phyloP scores from a whole-genome alignment of 148 eudicot genomes.

The Rheum nobile region DNA sequence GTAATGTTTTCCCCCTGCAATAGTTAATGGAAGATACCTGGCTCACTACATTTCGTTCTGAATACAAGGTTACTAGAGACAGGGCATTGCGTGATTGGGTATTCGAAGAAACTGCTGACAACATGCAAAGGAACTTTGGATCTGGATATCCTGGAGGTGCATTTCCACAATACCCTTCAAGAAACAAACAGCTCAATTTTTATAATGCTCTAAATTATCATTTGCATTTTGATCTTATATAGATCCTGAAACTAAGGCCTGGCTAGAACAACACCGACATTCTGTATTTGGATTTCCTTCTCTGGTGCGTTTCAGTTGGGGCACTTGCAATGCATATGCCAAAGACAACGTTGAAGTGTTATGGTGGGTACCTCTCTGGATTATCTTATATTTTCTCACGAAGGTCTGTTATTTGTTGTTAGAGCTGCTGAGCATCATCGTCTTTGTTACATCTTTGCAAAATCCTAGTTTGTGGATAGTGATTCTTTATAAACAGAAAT shows the following conservation, averaged over 20 bases:
- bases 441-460: neutral
- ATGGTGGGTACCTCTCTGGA: conserved; percentile 37
- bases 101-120: conserved; percentile 75
- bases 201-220: neutral
- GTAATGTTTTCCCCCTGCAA: neutral
- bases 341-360: conserved; percentile 58
- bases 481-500: neutral
- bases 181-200: neutral
- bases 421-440: neutral
- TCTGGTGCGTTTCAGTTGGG: conserved; percentile 98
- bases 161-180: neutral
- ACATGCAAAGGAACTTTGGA: conserved; percentile 69
- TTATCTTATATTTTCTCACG: too few relatives aligned
- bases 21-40: neutral
- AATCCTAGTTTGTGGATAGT: neutral
- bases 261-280: conserved; percentile 85
- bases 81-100: conserved; percentile 74
- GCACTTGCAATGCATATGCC: conserved; percentile 71
- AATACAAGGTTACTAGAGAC: conserved; percentile 77
- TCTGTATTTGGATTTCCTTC: conserved; percentile 85
- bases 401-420: too few relatives aligned
- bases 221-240: neutral
- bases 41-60: conserved; percentile 6
- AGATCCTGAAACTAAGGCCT: conserved; percentile 89
- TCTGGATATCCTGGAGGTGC: conserved; percentile 98